Percentiles rank a stretch among this genome's conserved stretches.
Conservation (phyloP, 1,284 basidiomycete genomes). For the Bjerkandera adusta region DNA sequence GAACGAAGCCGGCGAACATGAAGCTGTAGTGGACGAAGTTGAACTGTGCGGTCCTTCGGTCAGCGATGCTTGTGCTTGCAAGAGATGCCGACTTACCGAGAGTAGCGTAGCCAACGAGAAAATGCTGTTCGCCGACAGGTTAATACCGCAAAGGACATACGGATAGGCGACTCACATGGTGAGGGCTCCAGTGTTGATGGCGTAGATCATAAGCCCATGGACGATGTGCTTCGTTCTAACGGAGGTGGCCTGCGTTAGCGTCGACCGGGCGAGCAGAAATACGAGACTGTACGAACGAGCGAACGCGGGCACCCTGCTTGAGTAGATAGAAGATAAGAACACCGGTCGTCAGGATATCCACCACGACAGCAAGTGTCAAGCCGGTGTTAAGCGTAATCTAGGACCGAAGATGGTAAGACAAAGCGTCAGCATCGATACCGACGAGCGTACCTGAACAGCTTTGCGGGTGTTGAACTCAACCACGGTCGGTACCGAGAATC, state of each 20-base stretch:
- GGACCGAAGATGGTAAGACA: neutral
- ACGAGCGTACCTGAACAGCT: neutral
- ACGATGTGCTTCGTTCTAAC: constrained; percentile 6
- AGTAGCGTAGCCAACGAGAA: neutral
- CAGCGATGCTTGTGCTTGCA: too few species aligned
- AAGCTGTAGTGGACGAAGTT: constrained; percentile 4
- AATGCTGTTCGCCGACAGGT: neutral
- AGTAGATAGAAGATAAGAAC: constrained; percentile 1
- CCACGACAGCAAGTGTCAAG: neutral
- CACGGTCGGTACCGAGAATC: neutral
- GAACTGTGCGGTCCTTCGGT: neutral
- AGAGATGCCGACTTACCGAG: neutral
- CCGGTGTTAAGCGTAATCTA: neutral
- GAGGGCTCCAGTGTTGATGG: constrained; percentile 8
- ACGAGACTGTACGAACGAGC: neutral
- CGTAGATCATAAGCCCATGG: constrained; percentile 5
- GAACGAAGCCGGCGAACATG: constrained; percentile 2
- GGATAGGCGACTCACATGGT: constrained; percentile 1
- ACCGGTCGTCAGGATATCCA: neutral
- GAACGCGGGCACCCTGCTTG: neutral
- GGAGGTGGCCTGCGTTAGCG: too few species aligned
- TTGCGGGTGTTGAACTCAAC: neutral
- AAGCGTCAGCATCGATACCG: too few species aligned
- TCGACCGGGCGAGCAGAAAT: neutral
- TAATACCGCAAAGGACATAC: neutral